A percentile compares a stretch with the other conserved stretches of the same genome.
Evolutionary conservation across 306 rosid species (phyloP).

Genomic region (Quercus agrifolia): DNA sequence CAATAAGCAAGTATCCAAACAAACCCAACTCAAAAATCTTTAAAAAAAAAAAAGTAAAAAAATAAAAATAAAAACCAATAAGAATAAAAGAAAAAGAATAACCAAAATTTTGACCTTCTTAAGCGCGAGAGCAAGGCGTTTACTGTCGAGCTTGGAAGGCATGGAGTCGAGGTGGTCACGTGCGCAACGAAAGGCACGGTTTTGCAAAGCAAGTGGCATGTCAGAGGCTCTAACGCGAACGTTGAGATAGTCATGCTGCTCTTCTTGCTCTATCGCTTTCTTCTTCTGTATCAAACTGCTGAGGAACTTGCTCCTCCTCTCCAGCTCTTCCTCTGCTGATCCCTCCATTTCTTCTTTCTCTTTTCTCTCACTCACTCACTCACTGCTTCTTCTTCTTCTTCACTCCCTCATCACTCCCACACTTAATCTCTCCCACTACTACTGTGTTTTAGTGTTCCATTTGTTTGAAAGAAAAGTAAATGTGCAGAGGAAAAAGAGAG

Average conservation of each 20-base stretch:
- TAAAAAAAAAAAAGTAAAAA: background rate
- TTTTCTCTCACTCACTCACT: too few relatives aligned
- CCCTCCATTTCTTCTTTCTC: conserved; percentile 42
- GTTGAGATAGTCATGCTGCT: conserved; percentile 46
- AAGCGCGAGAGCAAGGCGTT: conserved; percentile 75
- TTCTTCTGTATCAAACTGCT: conserved; percentile 73
- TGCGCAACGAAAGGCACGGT: conserved; percentile 70
- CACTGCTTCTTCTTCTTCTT: too few relatives aligned
- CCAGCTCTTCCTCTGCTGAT: conserved; percentile 74
- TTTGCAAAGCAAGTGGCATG: conserved; percentile 72
- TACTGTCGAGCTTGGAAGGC: conserved; percentile 82
- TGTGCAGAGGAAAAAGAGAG: background rate
- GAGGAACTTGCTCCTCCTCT: conserved; percentile 80
- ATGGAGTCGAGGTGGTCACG: conserved; percentile 69
- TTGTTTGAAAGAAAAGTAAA: conserved; percentile 22
- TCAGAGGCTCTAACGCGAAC: conserved; percentile 72
- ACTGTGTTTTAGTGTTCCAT: conserved; percentile 19
- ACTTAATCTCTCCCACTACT: conserved; percentile 16
- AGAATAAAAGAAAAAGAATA: background rate
- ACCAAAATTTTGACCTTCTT: conserved; percentile 53
- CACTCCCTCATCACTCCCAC: conserved; percentile 20
- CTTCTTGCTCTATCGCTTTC: conserved; percentile 67
- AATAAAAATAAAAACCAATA: background rate
- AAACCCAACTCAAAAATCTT: conserved; percentile 9
- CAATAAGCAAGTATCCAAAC: conserved; percentile 3